Percentiles rank a stretch among this genome's conserved stretches.
These are phyloP conservation scores for Aspergillus tanneri DNA, from an alignment of 2,329 filamentous ascomycete genomes.

Conservation along the genomic window DNA sequence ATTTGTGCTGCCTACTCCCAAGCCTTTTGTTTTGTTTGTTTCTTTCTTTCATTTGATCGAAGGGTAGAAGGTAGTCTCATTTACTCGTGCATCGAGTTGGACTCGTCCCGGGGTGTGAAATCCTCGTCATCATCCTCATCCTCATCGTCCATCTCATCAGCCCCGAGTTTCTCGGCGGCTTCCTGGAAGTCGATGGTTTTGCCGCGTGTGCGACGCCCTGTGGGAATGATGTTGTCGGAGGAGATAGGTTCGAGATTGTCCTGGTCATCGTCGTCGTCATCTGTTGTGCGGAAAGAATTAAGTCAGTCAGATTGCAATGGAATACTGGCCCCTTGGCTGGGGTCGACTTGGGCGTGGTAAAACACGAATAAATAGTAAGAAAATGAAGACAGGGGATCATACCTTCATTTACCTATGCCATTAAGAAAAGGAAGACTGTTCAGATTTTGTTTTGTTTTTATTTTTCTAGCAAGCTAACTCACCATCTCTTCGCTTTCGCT, in stretches of 20 bases:
- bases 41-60: conserved; percentile 15
- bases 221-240: conserved; percentile 77
- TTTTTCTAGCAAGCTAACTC: too few species aligned
- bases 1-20: conserved; percentile 15
- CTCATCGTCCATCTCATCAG: conserved; percentile 61
- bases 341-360: neutral
- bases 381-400: neutral
- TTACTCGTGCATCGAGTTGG: conserved; percentile 44
- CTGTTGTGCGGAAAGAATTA: conserved; percentile 25
- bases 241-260: conserved; percentile 91
- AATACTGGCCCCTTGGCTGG: too few species aligned
- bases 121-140: conserved; percentile 55
- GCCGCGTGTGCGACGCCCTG: conserved; percentile 81
- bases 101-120: conserved; percentile 35
- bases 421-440: neutral
- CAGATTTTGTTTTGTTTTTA: too few species aligned
- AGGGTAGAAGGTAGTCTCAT: conserved; percentile 13
- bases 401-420: conserved; percentile 6
- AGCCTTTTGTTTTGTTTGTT: conserved; percentile 13
- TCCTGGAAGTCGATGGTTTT: conserved; percentile 91
- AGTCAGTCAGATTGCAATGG: conserved; percentile 1
- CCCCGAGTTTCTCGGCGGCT: conserved; percentile 78
- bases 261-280: conserved; percentile 67
- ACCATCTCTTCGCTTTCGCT: conserved; percentile 50
- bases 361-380: neutral